A percentile compares a stretch with the other conserved stretches of the same genome.
phyloP scores from a whole-genome alignment of 305 asterid species.

The Striga hermonthica region DNA sequence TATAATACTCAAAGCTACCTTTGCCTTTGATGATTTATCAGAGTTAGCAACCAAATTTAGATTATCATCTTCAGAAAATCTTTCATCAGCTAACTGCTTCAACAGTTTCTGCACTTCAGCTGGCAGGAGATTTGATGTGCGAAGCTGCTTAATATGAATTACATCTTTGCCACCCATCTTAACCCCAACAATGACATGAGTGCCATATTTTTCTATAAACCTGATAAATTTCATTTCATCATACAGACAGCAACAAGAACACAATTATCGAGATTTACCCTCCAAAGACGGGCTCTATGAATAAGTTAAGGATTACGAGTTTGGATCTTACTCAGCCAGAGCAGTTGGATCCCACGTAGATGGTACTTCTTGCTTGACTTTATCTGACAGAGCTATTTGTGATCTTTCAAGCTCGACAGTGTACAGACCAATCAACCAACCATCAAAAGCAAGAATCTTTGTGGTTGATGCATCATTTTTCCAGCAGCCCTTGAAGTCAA shows the following conservation, averaged over 20 bases:
- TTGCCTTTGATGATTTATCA: slow-evolving; percentile 40
- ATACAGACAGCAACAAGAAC: neutral
- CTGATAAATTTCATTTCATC: slow-evolving; percentile 47
- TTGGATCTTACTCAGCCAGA: slow-evolving; percentile 74
- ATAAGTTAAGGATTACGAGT: slow-evolving; percentile 28
- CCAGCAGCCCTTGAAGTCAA: slow-evolving; percentile 88
- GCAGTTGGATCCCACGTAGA: slow-evolving; percentile 86
- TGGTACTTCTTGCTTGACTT: slow-evolving; percentile 73
- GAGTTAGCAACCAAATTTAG: slow-evolving; percentile 35
- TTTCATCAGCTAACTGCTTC: slow-evolving; percentile 78
- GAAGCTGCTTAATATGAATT: slow-evolving; percentile 88
- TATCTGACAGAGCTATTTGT: slow-evolving; percentile 61
- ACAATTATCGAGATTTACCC: neutral
- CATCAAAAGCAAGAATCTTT: slow-evolving; percentile 80
- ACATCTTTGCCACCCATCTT: slow-evolving; percentile 99
- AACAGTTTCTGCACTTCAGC: slow-evolving; percentile 77
- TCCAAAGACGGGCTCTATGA: neutral
- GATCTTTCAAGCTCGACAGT: slow-evolving; percentile 74
- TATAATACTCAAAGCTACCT: slow-evolving; percentile 50
- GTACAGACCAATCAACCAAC: slow-evolving; percentile 81
- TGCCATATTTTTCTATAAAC: slow-evolving; percentile 90
- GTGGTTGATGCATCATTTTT: slow-evolving; percentile 75
- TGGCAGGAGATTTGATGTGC: slow-evolving; percentile 64
- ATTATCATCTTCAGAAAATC: slow-evolving; percentile 53
- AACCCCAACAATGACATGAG: slow-evolving; percentile 86